Evolutionary conservation across 2,329 filamentous ascomycete species (phyloP), one percentile per base, ranked within the genome.

Genomic region (Diaporthe sp.): DNA sequence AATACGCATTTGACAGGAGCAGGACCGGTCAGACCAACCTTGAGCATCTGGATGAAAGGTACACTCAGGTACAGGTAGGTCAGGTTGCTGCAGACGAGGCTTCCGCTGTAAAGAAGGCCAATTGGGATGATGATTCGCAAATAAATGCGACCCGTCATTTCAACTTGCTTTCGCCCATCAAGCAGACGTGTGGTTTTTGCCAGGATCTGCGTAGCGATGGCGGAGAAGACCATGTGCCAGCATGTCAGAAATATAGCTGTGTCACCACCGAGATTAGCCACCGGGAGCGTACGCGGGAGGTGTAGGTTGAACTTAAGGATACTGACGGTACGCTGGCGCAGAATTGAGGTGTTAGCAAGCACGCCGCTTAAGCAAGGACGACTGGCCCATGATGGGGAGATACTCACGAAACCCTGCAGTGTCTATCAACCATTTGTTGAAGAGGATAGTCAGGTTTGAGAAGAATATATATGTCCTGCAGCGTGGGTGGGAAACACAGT

Each of bases 51-150:
- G 15, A 72, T 72, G 86, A 98, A 98, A 76, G 96, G 94, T 75
- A 98, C 96, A 80, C 94, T 96, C 75, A 98, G 91, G 86, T 98
- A 98, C 74, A 98, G 90, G 84, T 98, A 98, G 79, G 96, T 95
- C 86, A 97, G 87, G 88, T 98, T 98, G 84, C 95, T 95, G 86
- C 95, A 98, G 83, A 98, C 98, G 86, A 98, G 90, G 84, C 94
- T 96, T 86, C 98, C 88, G 82, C 93, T 96, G 91, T 98, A 98
- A 87, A 98, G 96, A 81, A 98, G 85, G 79, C 96, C 96, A 82
- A 98, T 98, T 77, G 96, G 96, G 44, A 98, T 92, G 79, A 98
- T 97, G 57, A 95, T 95, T 80, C 95, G 93, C 77, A 98, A 87
- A 85, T 98, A 98, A 80, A 98, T 92, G 79, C 93, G 93, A 79